A percentile compares a stretch with the other conserved stretches of the same genome.
Conservation (phyloP, 2,329 filamentous ascomycete species). For the Pseudogymnoascus sp. region DNA sequence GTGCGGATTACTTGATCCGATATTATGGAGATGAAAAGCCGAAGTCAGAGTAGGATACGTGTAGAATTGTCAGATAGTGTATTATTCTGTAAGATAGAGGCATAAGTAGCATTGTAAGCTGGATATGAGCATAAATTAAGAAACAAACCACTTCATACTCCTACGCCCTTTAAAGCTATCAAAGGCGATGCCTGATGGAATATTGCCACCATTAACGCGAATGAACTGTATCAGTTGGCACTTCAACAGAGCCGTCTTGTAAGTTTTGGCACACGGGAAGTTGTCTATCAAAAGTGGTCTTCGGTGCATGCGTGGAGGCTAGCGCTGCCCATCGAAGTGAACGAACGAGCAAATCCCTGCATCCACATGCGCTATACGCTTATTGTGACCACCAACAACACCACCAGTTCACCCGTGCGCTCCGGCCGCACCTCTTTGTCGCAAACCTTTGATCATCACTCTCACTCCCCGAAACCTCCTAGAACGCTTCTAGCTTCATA, state of each 20-base stretch:
- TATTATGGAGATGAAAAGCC: conserved; percentile 29
- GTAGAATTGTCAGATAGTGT: not conserved
- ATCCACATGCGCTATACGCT: not conserved
- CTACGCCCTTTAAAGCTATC: not conserved
- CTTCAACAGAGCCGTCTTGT: no score
- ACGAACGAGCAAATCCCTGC: not conserved
- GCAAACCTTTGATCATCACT: not conserved
- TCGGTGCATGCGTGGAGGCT: not conserved
- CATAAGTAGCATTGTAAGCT: not conserved
- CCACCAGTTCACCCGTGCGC: not conserved
- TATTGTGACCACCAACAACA: not conserved
- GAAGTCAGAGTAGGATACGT: not conserved
- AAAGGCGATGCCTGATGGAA: not conserved
- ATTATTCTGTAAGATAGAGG: not conserved
- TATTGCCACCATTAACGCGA: not conserved
- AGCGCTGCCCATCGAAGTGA: not conserved
- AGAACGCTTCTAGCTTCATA: not conserved
- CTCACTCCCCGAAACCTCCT: conserved; percentile 5
- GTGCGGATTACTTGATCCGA: conserved; percentile 49
- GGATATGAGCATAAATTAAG: not conserved
- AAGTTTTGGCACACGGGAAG: not conserved
- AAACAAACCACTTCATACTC: not conserved
- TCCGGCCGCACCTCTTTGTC: not conserved
- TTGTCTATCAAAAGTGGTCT: not conserved
- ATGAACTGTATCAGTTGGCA: not conserved